These are phyloP conservation scores for Saprolegnia parasitica DNA, from an alignment of 352 stramenopile species.

Conservation along the genomic window DNA sequence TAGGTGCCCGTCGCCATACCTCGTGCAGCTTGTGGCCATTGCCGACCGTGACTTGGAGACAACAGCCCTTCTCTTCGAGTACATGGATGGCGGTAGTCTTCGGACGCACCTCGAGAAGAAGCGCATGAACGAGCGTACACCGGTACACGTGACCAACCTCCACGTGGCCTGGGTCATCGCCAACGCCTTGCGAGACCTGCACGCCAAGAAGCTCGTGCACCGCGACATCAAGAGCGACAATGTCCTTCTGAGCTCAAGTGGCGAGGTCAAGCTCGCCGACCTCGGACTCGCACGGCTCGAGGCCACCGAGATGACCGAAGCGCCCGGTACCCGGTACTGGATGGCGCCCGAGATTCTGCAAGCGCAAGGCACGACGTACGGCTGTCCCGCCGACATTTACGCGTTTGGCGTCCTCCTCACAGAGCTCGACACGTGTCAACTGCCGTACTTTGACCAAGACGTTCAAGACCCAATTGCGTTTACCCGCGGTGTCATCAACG, in stretches of 20 bases:
- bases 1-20: not conserved
- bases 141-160: not conserved
- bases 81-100: constrained; percentile 1
- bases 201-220: constrained; percentile 18
- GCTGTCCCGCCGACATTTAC: constrained; percentile 35
- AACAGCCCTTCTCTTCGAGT: not conserved
- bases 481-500: not conserved
- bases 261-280: constrained; percentile 37
- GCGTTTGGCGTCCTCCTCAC: constrained; percentile 35
- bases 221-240: constrained; percentile 29
- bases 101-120: not conserved
- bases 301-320: constrained; percentile 32
- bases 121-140: not conserved
- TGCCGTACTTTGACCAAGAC: constrained; percentile 8
- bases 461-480: not conserved
- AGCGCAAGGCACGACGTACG: constrained; percentile 30
- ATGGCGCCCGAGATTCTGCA: constrained; percentile 37
- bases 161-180: not conserved
- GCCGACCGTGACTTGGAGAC: not conserved
- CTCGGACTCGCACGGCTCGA: constrained; percentile 31
- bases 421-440: constrained; percentile 31
- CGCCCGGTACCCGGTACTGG: constrained; percentile 34
- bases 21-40: not conserved
- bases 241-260: constrained; percentile 31
- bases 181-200: not conserved